Evolutionary conservation across 768 basidiomycete genomes (phyloP).

Genomic region (Termitomyces sp.): DNA sequence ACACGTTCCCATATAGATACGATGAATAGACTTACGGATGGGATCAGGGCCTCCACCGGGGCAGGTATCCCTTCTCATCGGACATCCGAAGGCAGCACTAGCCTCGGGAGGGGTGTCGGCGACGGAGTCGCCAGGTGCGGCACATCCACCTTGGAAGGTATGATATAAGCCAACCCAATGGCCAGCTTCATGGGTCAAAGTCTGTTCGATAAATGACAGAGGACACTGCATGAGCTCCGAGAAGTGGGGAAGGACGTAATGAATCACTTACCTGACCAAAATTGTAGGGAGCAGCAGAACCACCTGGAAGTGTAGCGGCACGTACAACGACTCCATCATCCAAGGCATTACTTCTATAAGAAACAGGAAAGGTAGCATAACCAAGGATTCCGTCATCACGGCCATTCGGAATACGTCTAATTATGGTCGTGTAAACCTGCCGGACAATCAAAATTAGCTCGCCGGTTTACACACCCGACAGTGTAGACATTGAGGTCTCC

Average conservation of each 20-base stretch:
- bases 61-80: conserved; percentile 31
- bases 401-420: background rate
- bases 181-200: conserved; percentile 46
- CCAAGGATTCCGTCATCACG: background rate
- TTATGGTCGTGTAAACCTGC: background rate
- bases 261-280: conserved; percentile 26
- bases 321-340: background rate
- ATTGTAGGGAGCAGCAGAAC: conserved; percentile 32
- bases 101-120: conserved; percentile 44
- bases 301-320: background rate
- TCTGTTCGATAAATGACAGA: conserved; percentile 17
- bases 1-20: background rate
- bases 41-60: background rate
- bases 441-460: background rate
- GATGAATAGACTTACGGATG: background rate
- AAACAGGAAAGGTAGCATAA: background rate
- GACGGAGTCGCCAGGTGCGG: conserved; percentile 34
- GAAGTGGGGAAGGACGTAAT: background rate
- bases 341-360: background rate
- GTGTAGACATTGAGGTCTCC: background rate
- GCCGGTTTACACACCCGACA: background rate
- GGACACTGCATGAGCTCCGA: conserved; percentile 1
- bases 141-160: conserved; percentile 51
- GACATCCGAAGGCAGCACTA: conserved; percentile 31
- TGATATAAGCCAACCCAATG: conserved; percentile 59